These are phyloP conservation scores for Pseudopyrenochaeta lycopersici DNA, from an alignment of 2,329 filamentous ascomycete genomes.

Conservation along the genomic window DNA sequence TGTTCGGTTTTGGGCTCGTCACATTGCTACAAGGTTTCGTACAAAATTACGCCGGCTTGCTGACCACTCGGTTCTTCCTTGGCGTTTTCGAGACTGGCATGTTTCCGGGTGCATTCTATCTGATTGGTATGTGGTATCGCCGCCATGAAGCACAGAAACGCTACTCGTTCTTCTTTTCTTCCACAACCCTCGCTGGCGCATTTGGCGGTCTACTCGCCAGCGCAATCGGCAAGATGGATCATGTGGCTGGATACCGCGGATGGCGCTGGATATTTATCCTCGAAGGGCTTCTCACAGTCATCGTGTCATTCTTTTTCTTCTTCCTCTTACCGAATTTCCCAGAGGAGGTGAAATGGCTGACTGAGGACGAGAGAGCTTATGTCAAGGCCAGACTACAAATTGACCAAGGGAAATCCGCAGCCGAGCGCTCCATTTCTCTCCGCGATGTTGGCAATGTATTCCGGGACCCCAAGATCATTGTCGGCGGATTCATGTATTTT, in stretches of 20 bases:
- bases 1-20: constrained; percentile 80
- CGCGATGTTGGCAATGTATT: constrained; percentile 57
- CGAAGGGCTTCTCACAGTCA: constrained; percentile 59
- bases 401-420: constrained; percentile 59
- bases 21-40: constrained; percentile 77
- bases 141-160: constrained; percentile 88
- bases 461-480: constrained; percentile 59
- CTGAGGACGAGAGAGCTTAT: constrained; percentile 55
- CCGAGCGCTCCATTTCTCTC: constrained; percentile 54
- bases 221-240: constrained; percentile 89
- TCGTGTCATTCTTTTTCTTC: constrained; percentile 57
- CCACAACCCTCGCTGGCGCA: constrained; percentile 79
- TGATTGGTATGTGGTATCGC: constrained; percentile 90
- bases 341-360: constrained; percentile 60
- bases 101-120: constrained; percentile 69
- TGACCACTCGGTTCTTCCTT: constrained; percentile 83
- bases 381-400: constrained; percentile 56
- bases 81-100: constrained; percentile 66
- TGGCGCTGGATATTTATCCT: constrained; percentile 89
- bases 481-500: constrained; percentile 63
- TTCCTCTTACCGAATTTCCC: constrained; percentile 60
- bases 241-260: constrained; percentile 70
- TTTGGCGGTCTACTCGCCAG: constrained; percentile 88
- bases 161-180: constrained; percentile 93
- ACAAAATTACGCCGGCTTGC: constrained; percentile 77